Conservation (phyloP, 2,329 filamentous ascomycete species). For the Botrytis byssoidea region DNA sequence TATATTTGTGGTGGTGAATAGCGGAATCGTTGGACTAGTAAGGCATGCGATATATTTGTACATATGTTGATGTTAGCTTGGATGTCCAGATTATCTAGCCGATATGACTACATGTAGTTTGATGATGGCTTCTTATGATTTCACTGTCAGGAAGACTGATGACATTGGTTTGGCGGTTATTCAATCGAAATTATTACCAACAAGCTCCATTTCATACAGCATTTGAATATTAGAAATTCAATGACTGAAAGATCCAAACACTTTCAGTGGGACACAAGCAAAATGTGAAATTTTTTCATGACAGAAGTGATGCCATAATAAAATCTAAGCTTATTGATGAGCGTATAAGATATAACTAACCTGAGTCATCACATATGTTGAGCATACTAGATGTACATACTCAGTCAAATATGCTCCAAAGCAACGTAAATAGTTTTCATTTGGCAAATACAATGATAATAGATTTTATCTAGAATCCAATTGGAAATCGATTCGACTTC, state of each 20-base stretch:
- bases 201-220: neutral
- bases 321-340: no score
- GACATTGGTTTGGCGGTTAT: neutral
- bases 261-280: no score
- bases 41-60: neutral
- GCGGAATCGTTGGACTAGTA: neutral
- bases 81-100: fast-evolving
- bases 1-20: no score
- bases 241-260: no score
- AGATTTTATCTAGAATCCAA: fast-evolving
- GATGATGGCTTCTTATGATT: neutral
- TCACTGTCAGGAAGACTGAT: neutral
- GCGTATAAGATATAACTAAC: neutral
- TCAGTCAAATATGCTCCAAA: neutral
- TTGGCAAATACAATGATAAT: fast-evolving
- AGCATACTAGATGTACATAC: no score
- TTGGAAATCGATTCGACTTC: fast-evolving
- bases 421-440: fast-evolving
- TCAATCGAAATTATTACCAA: fast-evolving
- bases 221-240: neutral
- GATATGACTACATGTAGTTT: neutral
- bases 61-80: neutral
- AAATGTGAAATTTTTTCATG: no score
- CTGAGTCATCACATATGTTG: neutral
- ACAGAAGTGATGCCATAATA: no score